Conservation (phyloP, 345 rosid species). For the Atalantia buxifolia region DNA sequence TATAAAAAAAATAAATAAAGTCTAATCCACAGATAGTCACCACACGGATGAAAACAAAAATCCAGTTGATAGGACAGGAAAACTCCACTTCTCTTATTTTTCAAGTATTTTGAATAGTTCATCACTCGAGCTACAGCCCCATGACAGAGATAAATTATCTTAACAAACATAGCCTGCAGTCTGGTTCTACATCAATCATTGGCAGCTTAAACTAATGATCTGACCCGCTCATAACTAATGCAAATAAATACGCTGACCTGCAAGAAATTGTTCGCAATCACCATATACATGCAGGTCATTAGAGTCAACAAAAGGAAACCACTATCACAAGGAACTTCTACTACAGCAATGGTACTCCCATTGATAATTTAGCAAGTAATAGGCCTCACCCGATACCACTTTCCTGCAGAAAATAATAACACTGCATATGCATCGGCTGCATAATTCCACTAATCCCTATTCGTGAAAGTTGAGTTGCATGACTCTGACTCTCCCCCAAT, state of each 20-base stretch:
- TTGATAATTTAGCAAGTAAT: conserved; percentile 59
- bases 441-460: conserved; percentile 53
- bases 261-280: background rate
- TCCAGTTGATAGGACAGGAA: too few species aligned
- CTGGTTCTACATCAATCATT: background rate
- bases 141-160: background rate
- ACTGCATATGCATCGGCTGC: conserved; percentile 85
- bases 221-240: background rate
- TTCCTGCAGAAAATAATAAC: conserved; percentile 60
- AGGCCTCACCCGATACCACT: conserved; percentile 58
- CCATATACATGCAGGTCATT: background rate
- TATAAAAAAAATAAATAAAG: too few species aligned
- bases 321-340: background rate
- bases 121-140: background rate
- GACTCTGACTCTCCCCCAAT: conserved; percentile 56
- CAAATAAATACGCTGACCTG: background rate
- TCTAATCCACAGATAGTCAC: too few species aligned
- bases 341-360: conserved; percentile 49
- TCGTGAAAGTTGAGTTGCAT: conserved; percentile 71
- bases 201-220: background rate
- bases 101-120: background rate
- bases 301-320: background rate
- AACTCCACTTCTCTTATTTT: too few species aligned
- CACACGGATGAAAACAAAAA: too few species aligned
- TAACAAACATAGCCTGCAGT: background rate